Evolutionary conservation across 345 rosid genomes (phyloP).

Genomic region (Arabidopsis thaliana): DNA sequence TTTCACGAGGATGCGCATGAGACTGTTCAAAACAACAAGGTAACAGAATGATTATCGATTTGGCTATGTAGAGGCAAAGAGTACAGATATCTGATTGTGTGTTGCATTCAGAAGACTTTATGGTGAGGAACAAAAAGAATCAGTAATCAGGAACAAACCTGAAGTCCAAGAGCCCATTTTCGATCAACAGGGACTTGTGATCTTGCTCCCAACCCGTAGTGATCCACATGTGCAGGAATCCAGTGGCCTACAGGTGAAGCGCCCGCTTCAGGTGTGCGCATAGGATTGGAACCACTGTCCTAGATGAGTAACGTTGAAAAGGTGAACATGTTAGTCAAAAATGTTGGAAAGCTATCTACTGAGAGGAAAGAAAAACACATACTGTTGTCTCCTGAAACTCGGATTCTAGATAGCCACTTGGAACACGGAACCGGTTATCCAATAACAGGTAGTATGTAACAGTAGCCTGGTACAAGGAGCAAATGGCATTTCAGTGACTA

Average conservation of each 20-base stretch:
- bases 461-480: constrained; percentile 72
- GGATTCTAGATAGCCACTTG: constrained; percentile 79
- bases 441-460: constrained; percentile 86
- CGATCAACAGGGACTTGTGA: constrained; percentile 63
- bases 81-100: constrained; percentile 3
- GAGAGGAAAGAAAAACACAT: constrained; percentile 31
- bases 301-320: constrained; percentile 36
- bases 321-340: constrained; percentile 10
- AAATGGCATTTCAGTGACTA: constrained; percentile 27
- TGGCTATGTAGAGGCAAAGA: neutral
- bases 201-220: constrained; percentile 66
- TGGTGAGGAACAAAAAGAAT: constrained; percentile 1
- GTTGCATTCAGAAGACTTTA: constrained; percentile 8
- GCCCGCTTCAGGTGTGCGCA: constrained; percentile 64
- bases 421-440: constrained; percentile 78
- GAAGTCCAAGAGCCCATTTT: constrained; percentile 97
- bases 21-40: constrained; percentile 55
- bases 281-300: constrained; percentile 70
- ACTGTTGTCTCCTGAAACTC: constrained; percentile 81
- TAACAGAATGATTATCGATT: neutral
- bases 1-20: constrained; percentile 85
- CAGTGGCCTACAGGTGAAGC: constrained; percentile 66
- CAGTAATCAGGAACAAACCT: constrained; percentile 54
- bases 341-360: neutral
- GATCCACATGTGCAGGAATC: constrained; percentile 68